Base-by-base conservation (phyloP, 2,329 filamentous ascomycete species). In the Epichloe gansuensis region DNA sequence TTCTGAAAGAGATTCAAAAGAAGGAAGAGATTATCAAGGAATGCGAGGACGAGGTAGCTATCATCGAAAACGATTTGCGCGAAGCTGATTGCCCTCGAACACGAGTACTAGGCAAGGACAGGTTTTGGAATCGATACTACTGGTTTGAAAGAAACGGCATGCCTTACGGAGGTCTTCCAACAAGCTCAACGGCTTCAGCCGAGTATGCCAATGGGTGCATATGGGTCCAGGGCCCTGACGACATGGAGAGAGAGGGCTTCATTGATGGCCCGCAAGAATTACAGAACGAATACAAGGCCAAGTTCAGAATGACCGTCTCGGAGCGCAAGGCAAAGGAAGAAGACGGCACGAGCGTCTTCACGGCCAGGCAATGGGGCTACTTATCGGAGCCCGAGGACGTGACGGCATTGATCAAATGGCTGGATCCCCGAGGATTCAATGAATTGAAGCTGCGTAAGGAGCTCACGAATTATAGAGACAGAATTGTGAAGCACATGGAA, bases 71-170 rank as follows among this genome's bases (percentile, higher is more conserved):
- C 61, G 90, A 97, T 64, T 75, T 98, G 45, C 86, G 93, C 50
- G 91, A 97, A 68, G 89, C 90, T 41, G 88, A 96, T 67, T 95
- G 91, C 61, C 88, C 90, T 38, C 84, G 93, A 55, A 95, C 90
- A 17, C 84, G 88, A 56, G 82, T 91, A 17, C 75, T 98, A 27
- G 93, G 93, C 54, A 91, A 93, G 66, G 93, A 98, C 68, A 82
- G 93, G 44, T 98, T 95, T 74, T 95, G 91, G 82, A 97, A 98
- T 68, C 82, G 91, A 51, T 98, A 97, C 69, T 97, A 94, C 74
- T 98, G 93, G 91, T 96, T 97, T 66, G 93, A 98, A 69, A 85
- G 91, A 56, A 98, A 97, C 63, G 93, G 90, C 25, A 97, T 97
- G 90, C 93, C 93, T 0, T 95, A 91, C 62, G 89, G 78, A 35